Base-by-base conservation (phyloP, 805 yeast species). In the Yarrowia sp. region DNA sequence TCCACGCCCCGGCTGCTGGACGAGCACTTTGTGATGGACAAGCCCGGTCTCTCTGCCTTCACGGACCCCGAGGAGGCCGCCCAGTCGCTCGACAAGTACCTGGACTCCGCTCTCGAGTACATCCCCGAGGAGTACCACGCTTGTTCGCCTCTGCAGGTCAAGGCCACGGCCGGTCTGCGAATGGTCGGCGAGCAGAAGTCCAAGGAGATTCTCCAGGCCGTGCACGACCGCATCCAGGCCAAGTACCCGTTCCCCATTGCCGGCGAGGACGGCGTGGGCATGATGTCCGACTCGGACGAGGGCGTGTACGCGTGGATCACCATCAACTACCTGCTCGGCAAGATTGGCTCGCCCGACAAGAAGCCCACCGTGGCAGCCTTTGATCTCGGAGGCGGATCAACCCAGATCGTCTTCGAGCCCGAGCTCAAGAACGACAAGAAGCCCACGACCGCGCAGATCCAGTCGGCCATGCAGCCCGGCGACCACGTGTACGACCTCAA, bases 221-320 rank as follows among this genome's bases (percentile, higher is more conserved):
- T 96, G 21, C 81, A 88, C 72, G 69, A 73, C 10, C 94, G 90
- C 71, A 78, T 94, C 66, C 90, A 88, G 71, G 74, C 77, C 0
- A 85, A 90, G 66, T 94, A 84, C 73, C 99, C 99, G 62, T 94
- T 94, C 78, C 87, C 97, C 2, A 90, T 94, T 53, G 96, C 92
- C 55, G 84, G 81, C 10, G 90, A 85, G 53, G 88, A 90, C 63
- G 98, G 97, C 65, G 80, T 94, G 64, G 80, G 92, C 10, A 89
- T 94, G 70, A 93, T 94, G 98, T 91, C 88, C 64, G 99, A 99
- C 67, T 86, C 85, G 64, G 96, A 93, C 68, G 99, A 96, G 78
- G 99, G 99, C 74, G 97, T 94, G 8, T 94, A 84, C 71, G 99
- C 99, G 1, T 94, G 99, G 99, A 88, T 94, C 73, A 94, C 99